Conservation (phyloP, 495 filamentous ascomycete genomes). For the Melanomma pulvis-pyrius region DNA sequence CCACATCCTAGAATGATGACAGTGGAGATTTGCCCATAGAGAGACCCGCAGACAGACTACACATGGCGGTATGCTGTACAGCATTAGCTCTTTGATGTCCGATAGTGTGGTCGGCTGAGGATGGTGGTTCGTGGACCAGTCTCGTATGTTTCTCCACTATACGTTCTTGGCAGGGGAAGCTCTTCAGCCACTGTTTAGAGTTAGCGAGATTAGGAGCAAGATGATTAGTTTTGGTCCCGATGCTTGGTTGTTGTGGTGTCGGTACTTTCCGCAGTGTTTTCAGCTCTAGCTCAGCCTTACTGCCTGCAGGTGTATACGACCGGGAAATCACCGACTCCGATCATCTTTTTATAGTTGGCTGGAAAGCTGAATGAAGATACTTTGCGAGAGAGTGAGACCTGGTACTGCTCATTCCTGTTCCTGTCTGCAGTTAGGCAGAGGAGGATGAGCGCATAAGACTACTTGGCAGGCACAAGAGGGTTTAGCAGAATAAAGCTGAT, state of each 20-base stretch:
- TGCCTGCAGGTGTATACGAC: not conserved
- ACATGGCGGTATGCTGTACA: not conserved
- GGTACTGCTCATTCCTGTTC: not conserved
- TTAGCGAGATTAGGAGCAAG: not conserved
- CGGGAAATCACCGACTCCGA: not conserved
- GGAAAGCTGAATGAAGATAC: not conserved
- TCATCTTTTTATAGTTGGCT: not conserved
- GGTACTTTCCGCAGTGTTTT: slow-evolving; percentile 2
- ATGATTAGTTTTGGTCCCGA: not conserved
- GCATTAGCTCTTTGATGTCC: not conserved
- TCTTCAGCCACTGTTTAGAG: slow-evolving; percentile 2
- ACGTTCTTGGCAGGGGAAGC: slow-evolving; percentile 24
- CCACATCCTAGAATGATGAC: slow-evolving; percentile 8
- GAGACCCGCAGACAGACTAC: not conserved
- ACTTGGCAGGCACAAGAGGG: no score
- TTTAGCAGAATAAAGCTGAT: no score
- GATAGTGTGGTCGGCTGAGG: not conserved
- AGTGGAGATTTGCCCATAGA: slow-evolving; percentile 23
- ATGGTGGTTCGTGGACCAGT: slow-evolving; percentile 12
- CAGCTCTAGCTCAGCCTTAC: slow-evolving; percentile 19
- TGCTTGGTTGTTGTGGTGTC: not conserved
- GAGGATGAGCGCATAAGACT: no score
- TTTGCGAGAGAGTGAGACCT: not conserved
- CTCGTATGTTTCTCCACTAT: slow-evolving; percentile 28
- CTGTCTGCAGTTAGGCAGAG: not conserved